A percentile compares a stretch with the other conserved stretches of the same genome.
Evolutionary conservation across 2,329 filamentous ascomycete species (phyloP).

Genomic region (Botrytis aclada): DNA sequence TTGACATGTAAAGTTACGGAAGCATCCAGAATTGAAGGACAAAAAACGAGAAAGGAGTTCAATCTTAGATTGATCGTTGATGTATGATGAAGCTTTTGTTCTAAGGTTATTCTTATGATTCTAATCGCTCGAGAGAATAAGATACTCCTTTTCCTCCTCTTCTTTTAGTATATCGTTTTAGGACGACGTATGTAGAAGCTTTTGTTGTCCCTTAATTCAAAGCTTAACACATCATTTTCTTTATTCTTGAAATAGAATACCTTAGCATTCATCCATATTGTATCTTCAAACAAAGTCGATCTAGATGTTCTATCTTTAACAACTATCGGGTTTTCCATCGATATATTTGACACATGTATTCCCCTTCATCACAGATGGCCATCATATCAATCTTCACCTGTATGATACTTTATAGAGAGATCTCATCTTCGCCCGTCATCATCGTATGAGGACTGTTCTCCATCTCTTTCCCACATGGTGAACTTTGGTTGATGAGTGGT

Average conservation of each 20-base stretch:
- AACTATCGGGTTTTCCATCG: background rate
- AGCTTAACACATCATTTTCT: background rate
- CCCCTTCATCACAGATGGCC: background rate
- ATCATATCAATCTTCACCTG: background rate
- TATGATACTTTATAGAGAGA: background rate
- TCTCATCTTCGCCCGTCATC: background rate
- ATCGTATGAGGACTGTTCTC: background rate
- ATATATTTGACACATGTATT: background rate
- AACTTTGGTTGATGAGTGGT: background rate
- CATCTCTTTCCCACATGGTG: background rate
- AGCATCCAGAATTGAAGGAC: background rate
- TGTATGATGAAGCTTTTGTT: background rate
- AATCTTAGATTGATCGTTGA: background rate
- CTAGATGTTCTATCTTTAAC: background rate
- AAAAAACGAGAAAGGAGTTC: background rate
- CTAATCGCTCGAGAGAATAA: background rate
- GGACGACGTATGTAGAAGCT: background rate
- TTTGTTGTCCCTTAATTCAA: background rate
- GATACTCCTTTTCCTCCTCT: background rate
- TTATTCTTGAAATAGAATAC: slow-evolving; percentile 2
- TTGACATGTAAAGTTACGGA: background rate
- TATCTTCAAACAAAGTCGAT: background rate
- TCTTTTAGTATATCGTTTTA: background rate
- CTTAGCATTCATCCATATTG: background rate
- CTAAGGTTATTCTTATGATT: background rate